Evolutionary conservation across 164 flowering plant species (phyloP).

Genomic region (Vitis labrusca): DNA sequence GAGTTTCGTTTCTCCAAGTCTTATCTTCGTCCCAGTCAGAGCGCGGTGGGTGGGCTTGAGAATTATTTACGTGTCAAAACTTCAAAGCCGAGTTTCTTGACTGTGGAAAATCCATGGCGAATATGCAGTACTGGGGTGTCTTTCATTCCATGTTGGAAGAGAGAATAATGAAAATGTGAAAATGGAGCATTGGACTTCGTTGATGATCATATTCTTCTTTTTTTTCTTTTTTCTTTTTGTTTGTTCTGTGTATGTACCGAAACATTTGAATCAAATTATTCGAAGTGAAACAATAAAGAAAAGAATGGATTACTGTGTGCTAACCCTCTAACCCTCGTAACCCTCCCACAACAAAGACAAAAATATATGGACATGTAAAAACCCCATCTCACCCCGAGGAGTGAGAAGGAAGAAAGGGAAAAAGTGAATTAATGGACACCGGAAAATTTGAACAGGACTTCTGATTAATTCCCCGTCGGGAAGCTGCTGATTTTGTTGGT

Average conservation of each 20-base stretch:
- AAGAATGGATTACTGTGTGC: constrained; percentile 19
- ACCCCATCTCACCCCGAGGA: constrained; percentile 1
- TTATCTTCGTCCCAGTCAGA: too few species aligned
- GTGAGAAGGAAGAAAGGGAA: not conserved
- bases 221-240: not conserved
- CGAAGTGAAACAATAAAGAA: constrained; percentile 11
- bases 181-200: too few species aligned
- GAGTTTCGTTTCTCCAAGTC: too few species aligned
- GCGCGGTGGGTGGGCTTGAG: too few species aligned
- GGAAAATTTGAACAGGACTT: not conserved
- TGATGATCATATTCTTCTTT: not conserved
- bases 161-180: not conserved
- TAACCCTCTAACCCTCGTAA: not conserved
- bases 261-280: constrained; percentile 16
- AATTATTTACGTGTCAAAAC: too few species aligned
- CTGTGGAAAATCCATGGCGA: too few species aligned
- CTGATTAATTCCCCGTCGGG: constrained; percentile 11
- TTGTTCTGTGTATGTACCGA: constrained; percentile 9
- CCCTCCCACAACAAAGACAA: constrained; percentile 5
- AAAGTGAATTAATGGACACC: not conserved
- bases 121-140: too few species aligned
- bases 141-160: not conserved
- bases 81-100: too few species aligned
- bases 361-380: constrained; percentile 28
- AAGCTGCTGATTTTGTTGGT: constrained; percentile 24